phyloP scores from a whole-genome alignment of 805 yeast genomes.

The Torulaspora gathmanii region DNA sequence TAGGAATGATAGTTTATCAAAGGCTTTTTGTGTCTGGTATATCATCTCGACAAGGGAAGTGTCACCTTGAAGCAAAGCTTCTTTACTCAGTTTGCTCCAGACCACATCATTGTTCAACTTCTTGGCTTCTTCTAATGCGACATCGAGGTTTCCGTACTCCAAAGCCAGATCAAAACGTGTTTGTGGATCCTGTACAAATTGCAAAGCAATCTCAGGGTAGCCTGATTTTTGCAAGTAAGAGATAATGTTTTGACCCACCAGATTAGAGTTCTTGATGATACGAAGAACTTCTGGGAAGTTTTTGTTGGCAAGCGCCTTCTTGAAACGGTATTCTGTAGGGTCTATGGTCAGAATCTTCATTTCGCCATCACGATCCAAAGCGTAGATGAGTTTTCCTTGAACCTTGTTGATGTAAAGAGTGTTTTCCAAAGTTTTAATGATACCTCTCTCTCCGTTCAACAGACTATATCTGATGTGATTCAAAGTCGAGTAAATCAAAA shows the following conservation, averaged over 20 bases:
- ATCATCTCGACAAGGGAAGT: constrained; percentile 78
- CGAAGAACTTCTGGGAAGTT: constrained; percentile 89
- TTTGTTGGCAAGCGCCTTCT: constrained; percentile 82
- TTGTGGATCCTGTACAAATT: constrained; percentile 94
- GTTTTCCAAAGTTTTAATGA: constrained; percentile 84
- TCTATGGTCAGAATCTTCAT: constrained; percentile 77
- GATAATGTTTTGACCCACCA: constrained; percentile 96
- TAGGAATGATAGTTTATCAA: constrained; percentile 86
- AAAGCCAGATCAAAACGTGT: constrained; percentile 93
- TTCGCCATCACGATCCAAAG: constrained; percentile 80
- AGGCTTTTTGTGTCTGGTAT: constrained; percentile 78
- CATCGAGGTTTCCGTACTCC: constrained; percentile 82
- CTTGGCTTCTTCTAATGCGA: constrained; percentile 86
- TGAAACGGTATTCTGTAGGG: constrained; percentile 96
- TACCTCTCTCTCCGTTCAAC: constrained; percentile 92
- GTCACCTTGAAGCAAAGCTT: constrained; percentile 88
- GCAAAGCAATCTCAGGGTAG: constrained; percentile 94
- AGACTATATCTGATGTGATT: constrained; percentile 93
- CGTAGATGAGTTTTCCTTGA: constrained; percentile 63
- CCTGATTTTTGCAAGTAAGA: constrained; percentile 93
- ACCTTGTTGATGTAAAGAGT: constrained; percentile 79
- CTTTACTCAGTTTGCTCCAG: constrained; percentile 81
- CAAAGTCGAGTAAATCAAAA: constrained; percentile 85
- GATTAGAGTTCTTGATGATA: constrained; percentile 78
- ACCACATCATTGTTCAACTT: constrained; percentile 59